These are phyloP conservation scores for Phlyctochytrium arcticum DNA, from an alignment of 192 early-diverging fungal genomes.

Conservation along the genomic window DNA sequence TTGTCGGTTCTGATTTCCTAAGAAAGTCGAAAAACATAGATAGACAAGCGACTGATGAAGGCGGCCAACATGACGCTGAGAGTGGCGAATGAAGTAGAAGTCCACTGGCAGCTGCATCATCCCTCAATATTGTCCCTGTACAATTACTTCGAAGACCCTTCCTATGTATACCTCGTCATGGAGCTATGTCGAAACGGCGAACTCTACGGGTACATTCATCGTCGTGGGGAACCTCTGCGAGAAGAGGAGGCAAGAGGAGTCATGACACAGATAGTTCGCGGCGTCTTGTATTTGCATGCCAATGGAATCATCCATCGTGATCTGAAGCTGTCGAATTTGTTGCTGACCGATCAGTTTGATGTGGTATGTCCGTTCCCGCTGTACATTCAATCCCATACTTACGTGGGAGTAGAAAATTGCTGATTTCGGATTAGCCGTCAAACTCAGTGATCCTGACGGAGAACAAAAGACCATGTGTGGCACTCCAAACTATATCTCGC, in stretches of 20 bases:
- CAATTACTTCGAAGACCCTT: conserved; percentile 66
- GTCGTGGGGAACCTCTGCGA: conserved; percentile 34
- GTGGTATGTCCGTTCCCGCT: conserved; percentile 31
- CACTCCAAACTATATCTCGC: conserved; percentile 76
- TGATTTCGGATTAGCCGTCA: conserved; percentile 74
- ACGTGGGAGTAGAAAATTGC: conserved; percentile 51
- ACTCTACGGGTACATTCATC: conserved; percentile 45
- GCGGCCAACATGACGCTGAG: conserved; percentile 39
- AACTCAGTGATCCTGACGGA: conserved; percentile 33
- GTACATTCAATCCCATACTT: neutral
- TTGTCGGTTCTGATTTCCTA: neutral
- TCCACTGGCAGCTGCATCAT: conserved; percentile 63
- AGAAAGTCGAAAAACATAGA: conserved; percentile 25
- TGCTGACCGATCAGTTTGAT: conserved; percentile 50
- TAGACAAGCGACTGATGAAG: conserved; percentile 44
- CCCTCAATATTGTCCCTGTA: conserved; percentile 50
- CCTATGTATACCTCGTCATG: conserved; percentile 70
- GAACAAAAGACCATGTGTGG: conserved; percentile 77
- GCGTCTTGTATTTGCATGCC: conserved; percentile 60
- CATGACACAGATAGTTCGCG: conserved; percentile 53
- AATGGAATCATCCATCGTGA: conserved; percentile 70
- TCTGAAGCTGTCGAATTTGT: conserved; percentile 70
- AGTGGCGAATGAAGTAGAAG: conserved; percentile 60
- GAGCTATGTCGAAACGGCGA: conserved; percentile 61
- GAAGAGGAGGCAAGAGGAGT: conserved; percentile 58